Conservation (phyloP, 129 eudicot genomes). For the Dittrichia graveolens region DNA sequence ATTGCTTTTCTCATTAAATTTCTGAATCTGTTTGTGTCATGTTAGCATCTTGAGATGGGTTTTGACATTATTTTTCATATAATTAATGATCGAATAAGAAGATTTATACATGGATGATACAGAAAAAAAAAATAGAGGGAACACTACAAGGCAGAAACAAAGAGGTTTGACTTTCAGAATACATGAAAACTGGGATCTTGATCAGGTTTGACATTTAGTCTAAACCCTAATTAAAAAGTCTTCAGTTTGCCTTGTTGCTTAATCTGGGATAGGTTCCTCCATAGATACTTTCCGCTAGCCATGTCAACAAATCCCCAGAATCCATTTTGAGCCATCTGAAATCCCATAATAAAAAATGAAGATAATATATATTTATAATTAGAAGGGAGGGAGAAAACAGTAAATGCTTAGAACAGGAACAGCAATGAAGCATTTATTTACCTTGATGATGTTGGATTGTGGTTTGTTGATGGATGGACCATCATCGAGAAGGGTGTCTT, state of each 20-base stretch:
- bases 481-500: constrained; percentile 30
- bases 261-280: constrained; percentile 66
- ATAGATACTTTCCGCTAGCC: constrained; percentile 84
- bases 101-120: constrained; percentile 36
- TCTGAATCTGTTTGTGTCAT: too few relatives aligned
- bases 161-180: constrained; percentile 27
- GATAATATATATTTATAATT: neutral
- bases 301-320: constrained; percentile 84
- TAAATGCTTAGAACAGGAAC: neutral
- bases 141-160: neutral
- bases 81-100: neutral
- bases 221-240: constrained; percentile 31
- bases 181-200: constrained; percentile 28
- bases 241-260: constrained; percentile 40
- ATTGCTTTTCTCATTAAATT: too few relatives aligned
- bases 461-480: constrained; percentile 34
- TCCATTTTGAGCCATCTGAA: constrained; percentile 59
- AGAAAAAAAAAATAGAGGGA: constrained; percentile 1
- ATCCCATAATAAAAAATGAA: constrained; percentile 10
- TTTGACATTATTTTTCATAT: neutral
- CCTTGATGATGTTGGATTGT: constrained; percentile 45
- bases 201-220: constrained; percentile 19
- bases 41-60: neutral
- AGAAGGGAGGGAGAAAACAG: neutral
- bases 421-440: neutral